Conservation (phyloP, 148 eudicot genomes). For the Diospyros kaki region DNA sequence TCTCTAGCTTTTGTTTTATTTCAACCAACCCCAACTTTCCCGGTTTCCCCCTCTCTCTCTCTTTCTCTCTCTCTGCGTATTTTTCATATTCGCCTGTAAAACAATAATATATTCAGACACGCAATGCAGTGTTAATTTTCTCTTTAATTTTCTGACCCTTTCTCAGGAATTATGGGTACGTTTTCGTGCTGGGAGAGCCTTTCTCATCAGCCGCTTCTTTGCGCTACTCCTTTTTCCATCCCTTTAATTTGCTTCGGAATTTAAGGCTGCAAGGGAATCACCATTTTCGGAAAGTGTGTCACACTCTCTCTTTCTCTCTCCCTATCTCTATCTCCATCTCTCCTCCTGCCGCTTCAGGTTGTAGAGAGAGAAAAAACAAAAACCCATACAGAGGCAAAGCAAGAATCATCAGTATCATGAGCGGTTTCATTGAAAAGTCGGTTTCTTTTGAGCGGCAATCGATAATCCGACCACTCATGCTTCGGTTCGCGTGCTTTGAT, state of each 20-base stretch:
- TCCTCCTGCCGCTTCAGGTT: slow-evolving; percentile 7
- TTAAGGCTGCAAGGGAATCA: slow-evolving; percentile 52
- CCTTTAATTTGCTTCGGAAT: slow-evolving; percentile 15
- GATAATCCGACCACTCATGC: slow-evolving; percentile 59
- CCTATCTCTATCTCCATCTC: too few species aligned
- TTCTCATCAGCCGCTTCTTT: slow-evolving; percentile 18
- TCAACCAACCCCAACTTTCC: too few species aligned
- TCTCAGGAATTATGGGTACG: slow-evolving; percentile 22
- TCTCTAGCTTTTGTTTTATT: too few species aligned
- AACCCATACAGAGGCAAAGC: slow-evolving; percentile 14
- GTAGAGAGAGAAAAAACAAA: not conserved
- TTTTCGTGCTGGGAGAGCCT: slow-evolving; percentile 53
- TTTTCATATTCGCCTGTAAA: too few species aligned
- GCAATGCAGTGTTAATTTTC: not conserved
- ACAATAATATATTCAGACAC: not conserved
- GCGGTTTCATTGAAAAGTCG: slow-evolving; percentile 66
- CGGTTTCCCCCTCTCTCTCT: not conserved
- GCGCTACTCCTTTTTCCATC: slow-evolving; percentile 18
- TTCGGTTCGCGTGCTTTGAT: slow-evolving; percentile 89
- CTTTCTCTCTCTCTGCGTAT: not conserved
- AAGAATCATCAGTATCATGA: slow-evolving; percentile 29
- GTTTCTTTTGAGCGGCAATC: slow-evolving; percentile 57
- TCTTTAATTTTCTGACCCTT: not conserved
- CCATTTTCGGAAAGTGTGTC: slow-evolving; percentile 32
- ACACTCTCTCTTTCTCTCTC: slow-evolving; percentile 8